Conservation (phyloP, 2,329 filamentous ascomycete genomes). For the Scopulariopsis brevicaulis region DNA sequence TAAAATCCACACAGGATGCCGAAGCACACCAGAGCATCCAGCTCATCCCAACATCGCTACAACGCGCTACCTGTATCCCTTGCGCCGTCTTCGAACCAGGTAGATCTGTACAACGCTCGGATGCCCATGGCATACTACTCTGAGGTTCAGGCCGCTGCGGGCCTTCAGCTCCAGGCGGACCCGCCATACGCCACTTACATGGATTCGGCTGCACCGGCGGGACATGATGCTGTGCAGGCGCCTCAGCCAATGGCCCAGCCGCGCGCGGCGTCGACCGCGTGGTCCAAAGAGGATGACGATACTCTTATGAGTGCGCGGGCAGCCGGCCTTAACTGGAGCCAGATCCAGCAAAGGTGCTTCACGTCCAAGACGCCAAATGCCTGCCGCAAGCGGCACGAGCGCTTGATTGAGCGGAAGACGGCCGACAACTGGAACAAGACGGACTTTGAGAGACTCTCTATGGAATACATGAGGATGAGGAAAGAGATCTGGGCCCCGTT, state of each 20-base stretch:
- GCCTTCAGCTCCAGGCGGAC: conserved; percentile 15
- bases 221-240: conserved; percentile 23
- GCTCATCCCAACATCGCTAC: conserved; percentile 12
- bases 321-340: conserved; percentile 71
- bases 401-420: conserved; percentile 64
- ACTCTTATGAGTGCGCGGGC: conserved; percentile 60
- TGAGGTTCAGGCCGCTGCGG: conserved; percentile 14
- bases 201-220: conserved; percentile 5
- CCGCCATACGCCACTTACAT: conserved; percentile 4
- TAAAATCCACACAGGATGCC: conserved; percentile 23
- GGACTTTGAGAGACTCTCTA: conserved; percentile 63
- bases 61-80: conserved; percentile 27
- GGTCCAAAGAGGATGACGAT: conserved; percentile 65
- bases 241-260: conserved; percentile 23
- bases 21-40: conserved; percentile 29
- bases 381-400: conserved; percentile 80
- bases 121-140: conserved; percentile 28
- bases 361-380: conserved; percentile 70
- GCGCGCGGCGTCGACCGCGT: conserved; percentile 53
- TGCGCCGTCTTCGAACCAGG: conserved; percentile 22
- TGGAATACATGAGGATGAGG: conserved; percentile 68
- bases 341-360: conserved; percentile 68
- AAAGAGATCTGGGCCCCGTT: conserved; percentile 74
- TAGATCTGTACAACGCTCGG: conserved; percentile 29
- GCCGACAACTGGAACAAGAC: conserved; percentile 69